phyloP scores from a whole-genome alignment of 345 rosid species.

The Rhodamnia rubescens region DNA sequence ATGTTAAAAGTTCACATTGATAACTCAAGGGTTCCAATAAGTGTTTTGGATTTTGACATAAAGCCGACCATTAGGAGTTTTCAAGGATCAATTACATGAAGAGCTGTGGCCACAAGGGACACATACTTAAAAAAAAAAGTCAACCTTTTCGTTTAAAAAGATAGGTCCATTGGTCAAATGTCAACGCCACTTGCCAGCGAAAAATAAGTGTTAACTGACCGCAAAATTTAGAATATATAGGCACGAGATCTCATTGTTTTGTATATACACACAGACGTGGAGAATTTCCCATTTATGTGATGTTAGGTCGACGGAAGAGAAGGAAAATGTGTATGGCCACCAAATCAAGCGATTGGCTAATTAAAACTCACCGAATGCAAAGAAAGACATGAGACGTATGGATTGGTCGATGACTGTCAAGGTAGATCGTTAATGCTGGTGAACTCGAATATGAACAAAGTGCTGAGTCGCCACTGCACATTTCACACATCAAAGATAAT shows the following conservation, averaged over 20 bases:
- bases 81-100: neutral
- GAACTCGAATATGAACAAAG: neutral
- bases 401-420: neutral
- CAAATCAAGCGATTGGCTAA: neutral
- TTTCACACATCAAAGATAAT: neutral
- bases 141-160: neutral
- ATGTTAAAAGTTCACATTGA: neutral
- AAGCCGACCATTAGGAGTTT: neutral
- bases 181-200: conserved; percentile 2
- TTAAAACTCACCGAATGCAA: neutral
- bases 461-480: neutral
- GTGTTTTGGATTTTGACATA: neutral
- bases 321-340: neutral
- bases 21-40: neutral
- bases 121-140: neutral
- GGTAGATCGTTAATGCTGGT: neutral
- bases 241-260: neutral
- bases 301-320: neutral
- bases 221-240: neutral
- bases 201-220: neutral
- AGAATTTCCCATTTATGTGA: neutral
- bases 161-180: conserved; percentile 2
- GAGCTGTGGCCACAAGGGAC: neutral
- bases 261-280: neutral
- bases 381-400: neutral